Base-by-base conservation (phyloP, 2,329 filamentous ascomycete species). In the Diaporthe australafricana region DNA sequence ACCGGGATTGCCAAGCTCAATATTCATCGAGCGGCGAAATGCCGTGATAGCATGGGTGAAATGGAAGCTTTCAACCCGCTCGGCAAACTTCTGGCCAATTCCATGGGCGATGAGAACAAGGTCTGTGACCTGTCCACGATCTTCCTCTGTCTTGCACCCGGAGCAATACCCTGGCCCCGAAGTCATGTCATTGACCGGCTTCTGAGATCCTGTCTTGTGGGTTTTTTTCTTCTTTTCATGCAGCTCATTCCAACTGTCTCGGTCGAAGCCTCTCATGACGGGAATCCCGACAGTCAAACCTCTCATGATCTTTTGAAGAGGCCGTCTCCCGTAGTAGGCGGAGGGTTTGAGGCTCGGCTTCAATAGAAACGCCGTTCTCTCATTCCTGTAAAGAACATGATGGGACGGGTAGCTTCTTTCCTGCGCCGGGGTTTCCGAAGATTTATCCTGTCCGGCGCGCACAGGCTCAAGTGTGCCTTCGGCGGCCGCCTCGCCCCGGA, bases 41-140 rank as follows among this genome's bases (percentile, higher is more conserved):
- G 92, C 90, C 78, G 98, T 98, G 79, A 98, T 96, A 6, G 95
- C 94, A 80, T 98, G 96, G 0, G 96, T 99, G 77, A 99, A 99
- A 80, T 98, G 94, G 77, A 95, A 99, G 77, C 94, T 98, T 81
- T 98, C 96, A 73, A 98, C 94, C 16, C 95, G 88, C 80, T 99
- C 95, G 0, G 95, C 97, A 63, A 98, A 88, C 80, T 99, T 98
- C 80, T 99, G 96, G 0, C 96, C 96, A 75, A 99, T 98, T 2
- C 96, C 96, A 78, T 99, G 96, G 53, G 96, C 93, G 12, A 98
- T 94, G 5, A 99, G 87, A 1, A 98, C 89, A 9, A 99, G 85
- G 78, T 99, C 96, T 0, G 93, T 96, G 6, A 97, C 93, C 73
- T 91, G 90, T 1, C 91, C 91, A 35, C 86, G 86, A 52, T 89